Base-by-base conservation (phyloP, 2,329 filamentous ascomycete species). In the Ramichloridium luteum region DNA sequence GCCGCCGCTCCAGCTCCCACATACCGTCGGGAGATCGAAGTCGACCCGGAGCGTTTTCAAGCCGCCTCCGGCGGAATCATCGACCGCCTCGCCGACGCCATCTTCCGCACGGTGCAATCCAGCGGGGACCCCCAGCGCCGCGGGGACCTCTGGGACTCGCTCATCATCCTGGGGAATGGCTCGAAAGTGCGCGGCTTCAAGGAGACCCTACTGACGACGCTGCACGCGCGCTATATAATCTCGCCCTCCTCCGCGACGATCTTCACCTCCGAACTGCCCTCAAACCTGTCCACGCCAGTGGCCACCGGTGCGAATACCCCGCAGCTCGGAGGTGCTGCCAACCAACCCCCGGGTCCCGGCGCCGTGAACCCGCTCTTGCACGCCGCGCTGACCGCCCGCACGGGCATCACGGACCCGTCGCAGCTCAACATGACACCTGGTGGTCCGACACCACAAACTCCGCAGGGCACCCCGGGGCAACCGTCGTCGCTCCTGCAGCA, bases 241-340 rank as follows among this genome's bases (percentile, higher is more conserved):
- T 93, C 86, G 2, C 90, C 90, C 0, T 86, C 80, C 16, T 88
- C 84, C 1, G 85, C 84, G 30, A 94, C 86, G 25, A 96, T 96
- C 50, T 96, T 96, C 67, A 93, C 86, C 20, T 93, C 85, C 13
- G 90, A 98, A 58, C 75, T 96, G 22, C 90, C 90, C 5, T 94
- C 85, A 6, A 88, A 90, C 59, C 73, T 94, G 53, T 85, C 82
- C 16, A 96, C 90, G 0, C 90, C 90, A 1, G 71, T 80, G 8
- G 86, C 84, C 13, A 96, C 88, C 1, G 88, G 88, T 18, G 75
- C 85, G 11, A 90, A 93, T 57, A 96, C 88, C 1, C 92, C 90
- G 1, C 83, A 82, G 2, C 20, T 23, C 20, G 20, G 20, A 23
- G 8, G n/a, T 23, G 20, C 20, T 8, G 8, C n/a, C 20, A n/a